Base-by-base conservation (phyloP, 2,329 filamentous ascomycete species). In the Aspergillus sojae region DNA sequence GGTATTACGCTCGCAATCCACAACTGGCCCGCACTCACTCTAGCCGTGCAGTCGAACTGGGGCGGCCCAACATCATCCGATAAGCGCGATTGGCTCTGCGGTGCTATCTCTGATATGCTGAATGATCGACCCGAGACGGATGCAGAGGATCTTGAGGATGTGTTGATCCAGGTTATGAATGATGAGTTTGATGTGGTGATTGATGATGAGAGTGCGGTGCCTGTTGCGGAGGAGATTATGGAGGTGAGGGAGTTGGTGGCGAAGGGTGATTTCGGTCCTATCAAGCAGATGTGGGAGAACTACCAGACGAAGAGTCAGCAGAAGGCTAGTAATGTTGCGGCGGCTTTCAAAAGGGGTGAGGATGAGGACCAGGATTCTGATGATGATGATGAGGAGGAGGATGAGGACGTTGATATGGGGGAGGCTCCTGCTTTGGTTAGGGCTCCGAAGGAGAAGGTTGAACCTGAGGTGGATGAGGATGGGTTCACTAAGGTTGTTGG, bases 31-130 rank as follows among this genome's bases (percentile, higher is more conserved):
- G 90, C 92, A 36, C 89, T 99, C 60, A 91, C 90, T 56, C 88
- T 97, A 74, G 93, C 95, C 54, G 92, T 97, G 52, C 87, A 91
- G 76, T 93, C 92, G 77, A 85, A 88, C 80, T 97, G 94, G 91
- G 95, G 94, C 72, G 95, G 94, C 2, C 88, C 92, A 46, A 89
- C 93, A 74, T 90, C 89, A 26, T 78, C 84, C 65, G 93, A 96
- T 79, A 98, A 98, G 83, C 91, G 94, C 73, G 94, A 97, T 84
- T 98, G 94, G 94, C 92, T 99, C 73, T 94, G 92, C 58, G 94
- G 93, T 67, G 91, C 91, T 50, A 85, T 98, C 59, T 90, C 89
- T 63, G 92, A 97, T 30, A 87, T 97, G 66, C 90, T 97, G 70
- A 82, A 73, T 21, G 78, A 82, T 12, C 79, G 83, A 4, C 83